Evolutionary conservation across 345 rosid species (phyloP).

Genomic region (Hirschfeldia incana): DNA sequence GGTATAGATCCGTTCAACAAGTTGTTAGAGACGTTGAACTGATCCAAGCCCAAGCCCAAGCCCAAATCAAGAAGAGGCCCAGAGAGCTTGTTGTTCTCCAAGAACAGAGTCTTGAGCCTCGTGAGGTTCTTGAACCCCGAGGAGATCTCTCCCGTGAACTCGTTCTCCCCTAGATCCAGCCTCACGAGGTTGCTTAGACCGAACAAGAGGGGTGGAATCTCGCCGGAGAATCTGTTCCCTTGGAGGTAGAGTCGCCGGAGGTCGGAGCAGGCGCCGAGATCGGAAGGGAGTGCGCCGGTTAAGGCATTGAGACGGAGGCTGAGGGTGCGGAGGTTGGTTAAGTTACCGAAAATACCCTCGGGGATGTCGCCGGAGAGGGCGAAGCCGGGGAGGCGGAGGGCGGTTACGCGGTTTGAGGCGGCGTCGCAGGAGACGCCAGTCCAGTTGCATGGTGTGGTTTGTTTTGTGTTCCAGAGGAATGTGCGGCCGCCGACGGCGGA

Average conservation of each 20-base stretch:
- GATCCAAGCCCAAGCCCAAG: slow-evolving; percentile 51
- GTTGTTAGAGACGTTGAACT: slow-evolving; percentile 83
- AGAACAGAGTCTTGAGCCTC: slow-evolving; percentile 67
- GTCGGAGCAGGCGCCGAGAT: slow-evolving; percentile 62
- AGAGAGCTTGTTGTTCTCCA: slow-evolving; percentile 66
- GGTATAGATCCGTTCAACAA: slow-evolving; percentile 84
- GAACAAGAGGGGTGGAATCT: slow-evolving; percentile 63
- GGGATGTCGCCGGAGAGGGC: slow-evolving; percentile 76
- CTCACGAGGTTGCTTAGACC: slow-evolving; percentile 58
- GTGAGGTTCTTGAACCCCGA: slow-evolving; percentile 60
- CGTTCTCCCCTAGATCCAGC: slow-evolving; percentile 65
- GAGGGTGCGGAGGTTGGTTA: slow-evolving; percentile 72
- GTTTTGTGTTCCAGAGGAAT: slow-evolving; percentile 62
- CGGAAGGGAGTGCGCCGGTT: slow-evolving; percentile 62
- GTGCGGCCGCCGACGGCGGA: slow-evolving; percentile 85
- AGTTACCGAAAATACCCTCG: slow-evolving; percentile 64
- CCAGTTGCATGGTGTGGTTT: slow-evolving; percentile 69
- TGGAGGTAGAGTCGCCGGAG: slow-evolving; percentile 83
- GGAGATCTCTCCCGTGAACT: slow-evolving; percentile 66
- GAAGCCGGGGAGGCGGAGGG: slow-evolving; percentile 74
- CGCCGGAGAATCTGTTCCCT: slow-evolving; percentile 77
- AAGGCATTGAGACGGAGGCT: slow-evolving; percentile 83
- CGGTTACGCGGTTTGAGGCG: slow-evolving; percentile 55
- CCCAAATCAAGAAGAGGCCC: slow-evolving; percentile 57
- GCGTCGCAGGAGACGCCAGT: slow-evolving; percentile 67